These are phyloP conservation scores for Pyrenochaeta sp. DNA, from an alignment of 2,329 filamentous ascomycete genomes.

Conservation along the genomic window DNA sequence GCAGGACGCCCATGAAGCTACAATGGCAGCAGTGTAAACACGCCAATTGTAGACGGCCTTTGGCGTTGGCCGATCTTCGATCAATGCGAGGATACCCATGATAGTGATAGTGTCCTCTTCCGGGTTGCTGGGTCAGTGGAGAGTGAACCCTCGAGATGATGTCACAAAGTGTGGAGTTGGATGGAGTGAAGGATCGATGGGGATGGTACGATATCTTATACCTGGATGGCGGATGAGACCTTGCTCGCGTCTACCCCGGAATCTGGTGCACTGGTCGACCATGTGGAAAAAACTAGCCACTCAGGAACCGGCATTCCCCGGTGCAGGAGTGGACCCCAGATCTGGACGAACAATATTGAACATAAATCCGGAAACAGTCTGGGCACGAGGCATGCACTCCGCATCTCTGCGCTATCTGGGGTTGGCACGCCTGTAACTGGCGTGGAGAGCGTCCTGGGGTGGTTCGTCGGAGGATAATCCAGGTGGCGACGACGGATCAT, in stretches of 20 bases:
- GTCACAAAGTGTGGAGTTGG: constrained; percentile 2
- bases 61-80: constrained; percentile 59
- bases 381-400: background rate
- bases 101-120: constrained; percentile 7
- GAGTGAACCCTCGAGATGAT: constrained; percentile 6
- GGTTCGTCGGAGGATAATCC: background rate
- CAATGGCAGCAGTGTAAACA: constrained; percentile 61
- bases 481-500: background rate
- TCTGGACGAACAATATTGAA: background rate
- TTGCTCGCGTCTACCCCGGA: constrained; percentile 3
- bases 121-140: constrained; percentile 1
- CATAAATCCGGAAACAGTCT: background rate
- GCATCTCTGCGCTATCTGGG: constrained; percentile 1
- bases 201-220: constrained; percentile 3
- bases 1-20: constrained; percentile 63
- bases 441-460: background rate
- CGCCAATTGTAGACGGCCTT: constrained; percentile 66
- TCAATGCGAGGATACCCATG: constrained; percentile 40
- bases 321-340: constrained; percentile 12
- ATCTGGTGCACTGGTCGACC: no score
- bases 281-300: constrained; percentile 17
- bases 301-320: constrained; percentile 6
- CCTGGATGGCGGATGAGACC: background rate
- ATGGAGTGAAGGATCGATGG: constrained; percentile 5
- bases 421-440: background rate